Percentiles rank a stretch among this genome's conserved stretches.
These are phyloP conservation scores for Cladobotryum mycophilum DNA, from an alignment of 2,329 filamentous ascomycete species.

Conservation along the genomic window DNA sequence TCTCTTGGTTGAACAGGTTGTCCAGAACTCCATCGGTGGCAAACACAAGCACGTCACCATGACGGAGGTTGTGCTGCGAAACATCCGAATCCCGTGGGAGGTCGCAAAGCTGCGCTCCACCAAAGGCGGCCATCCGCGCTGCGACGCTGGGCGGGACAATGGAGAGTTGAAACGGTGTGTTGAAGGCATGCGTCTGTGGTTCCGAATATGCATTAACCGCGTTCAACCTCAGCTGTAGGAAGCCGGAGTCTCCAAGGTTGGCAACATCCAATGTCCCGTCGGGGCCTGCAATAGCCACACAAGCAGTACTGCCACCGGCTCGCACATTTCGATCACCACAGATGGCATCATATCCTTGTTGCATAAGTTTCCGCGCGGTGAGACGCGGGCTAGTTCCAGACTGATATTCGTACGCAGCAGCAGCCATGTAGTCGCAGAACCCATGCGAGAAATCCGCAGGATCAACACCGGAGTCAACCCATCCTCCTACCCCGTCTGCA, in stretches of 20 bases:
- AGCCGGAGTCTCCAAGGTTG: constrained; percentile 93
- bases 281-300: constrained; percentile 69
- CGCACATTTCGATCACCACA: constrained; percentile 64
- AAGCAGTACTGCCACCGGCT: constrained; percentile 88
- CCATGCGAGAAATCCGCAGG: constrained; percentile 93
- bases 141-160: constrained; percentile 77
- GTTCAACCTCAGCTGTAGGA: constrained; percentile 77
- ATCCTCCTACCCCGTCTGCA: constrained; percentile 92
- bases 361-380: constrained; percentile 65
- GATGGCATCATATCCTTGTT: constrained; percentile 77
- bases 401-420: constrained; percentile 57
- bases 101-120: constrained; percentile 74
- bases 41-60: constrained; percentile 90
- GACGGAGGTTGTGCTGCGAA: constrained; percentile 67
- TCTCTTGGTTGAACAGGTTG: constrained; percentile 87
- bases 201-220: constrained; percentile 77
- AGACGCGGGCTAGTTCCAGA: constrained; percentile 33
- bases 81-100: constrained; percentile 78
- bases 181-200: constrained; percentile 93
- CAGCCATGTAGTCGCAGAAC: constrained; percentile 88
- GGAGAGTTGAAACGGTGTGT: constrained; percentile 91
- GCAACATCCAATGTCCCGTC: constrained; percentile 78
- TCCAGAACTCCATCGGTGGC: constrained; percentile 96
- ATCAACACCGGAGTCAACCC: constrained; percentile 87
- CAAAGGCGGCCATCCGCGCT: constrained; percentile 75